Evolutionary conservation across 805 yeast species (phyloP).

Genomic region (Yarrowia sp.): DNA sequence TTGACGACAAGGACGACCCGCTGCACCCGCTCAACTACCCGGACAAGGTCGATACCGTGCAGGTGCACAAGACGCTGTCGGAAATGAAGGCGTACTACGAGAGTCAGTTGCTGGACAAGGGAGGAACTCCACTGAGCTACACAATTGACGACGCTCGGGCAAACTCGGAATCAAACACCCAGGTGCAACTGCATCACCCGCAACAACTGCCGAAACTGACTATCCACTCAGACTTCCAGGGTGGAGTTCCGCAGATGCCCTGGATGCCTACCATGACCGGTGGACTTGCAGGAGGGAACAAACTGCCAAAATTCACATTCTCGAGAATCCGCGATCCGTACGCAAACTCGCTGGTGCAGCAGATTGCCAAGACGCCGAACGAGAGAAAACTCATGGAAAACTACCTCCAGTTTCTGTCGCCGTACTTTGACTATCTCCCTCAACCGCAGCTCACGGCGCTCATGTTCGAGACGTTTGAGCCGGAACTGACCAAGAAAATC

Average conservation of each 20-base stretch:
- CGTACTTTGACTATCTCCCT: constrained; percentile 35
- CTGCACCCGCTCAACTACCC: constrained; percentile 24
- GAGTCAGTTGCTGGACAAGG: constrained; percentile 20
- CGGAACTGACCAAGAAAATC: constrained; percentile 35
- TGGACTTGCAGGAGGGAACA: neutral
- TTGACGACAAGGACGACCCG: constrained; percentile 14
- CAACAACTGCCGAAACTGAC: neutral
- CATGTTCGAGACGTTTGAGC: constrained; percentile 29
- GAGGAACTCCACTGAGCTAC: constrained; percentile 7
- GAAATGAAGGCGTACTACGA: constrained; percentile 30
- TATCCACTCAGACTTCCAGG: neutral
- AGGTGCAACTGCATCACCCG: neutral
- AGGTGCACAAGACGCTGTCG: constrained; percentile 31
- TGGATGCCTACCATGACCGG: neutral
- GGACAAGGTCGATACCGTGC: constrained; percentile 21
- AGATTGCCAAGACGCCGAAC: constrained; percentile 8
- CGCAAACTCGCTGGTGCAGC: constrained; percentile 20
- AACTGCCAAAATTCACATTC: constrained; percentile 1
- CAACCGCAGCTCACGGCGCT: constrained; percentile 34
- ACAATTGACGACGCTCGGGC: constrained; percentile 13
- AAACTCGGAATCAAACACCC: neutral
- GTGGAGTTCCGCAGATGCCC: neutral
- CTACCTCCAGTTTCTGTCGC: constrained; percentile 36
- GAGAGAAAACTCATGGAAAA: constrained; percentile 18
- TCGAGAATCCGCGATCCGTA: constrained; percentile 9